phyloP scores from a whole-genome alignment of 305 asterid genomes.

The Solanum hybrid region DNA sequence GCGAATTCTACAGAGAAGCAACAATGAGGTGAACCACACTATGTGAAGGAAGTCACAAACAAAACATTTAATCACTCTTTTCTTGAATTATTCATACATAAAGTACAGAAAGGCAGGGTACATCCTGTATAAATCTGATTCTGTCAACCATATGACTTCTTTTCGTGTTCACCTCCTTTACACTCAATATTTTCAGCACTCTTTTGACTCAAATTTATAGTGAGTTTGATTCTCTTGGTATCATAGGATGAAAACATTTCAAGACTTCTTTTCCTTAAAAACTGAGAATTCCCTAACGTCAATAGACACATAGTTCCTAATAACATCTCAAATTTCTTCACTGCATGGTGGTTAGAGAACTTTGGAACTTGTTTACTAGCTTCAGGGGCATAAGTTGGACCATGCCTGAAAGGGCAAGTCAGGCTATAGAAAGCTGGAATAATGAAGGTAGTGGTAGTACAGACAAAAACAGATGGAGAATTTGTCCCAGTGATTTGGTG shows the following conservation, averaged over 20 bases:
- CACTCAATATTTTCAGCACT: conserved; percentile 6
- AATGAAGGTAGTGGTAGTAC: no score
- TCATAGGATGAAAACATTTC: not conserved
- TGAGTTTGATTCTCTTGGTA: not conserved
- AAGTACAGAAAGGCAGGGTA: conserved; percentile 4
- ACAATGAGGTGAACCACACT: no score
- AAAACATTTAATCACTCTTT: not conserved
- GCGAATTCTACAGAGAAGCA: no score
- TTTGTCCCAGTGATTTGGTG: no score
- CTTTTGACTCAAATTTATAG: not conserved
- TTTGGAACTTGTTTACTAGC: no score
- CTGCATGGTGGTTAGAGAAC: no score
- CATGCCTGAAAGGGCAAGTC: no score
- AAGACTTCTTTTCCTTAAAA: not conserved
- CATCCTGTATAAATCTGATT: not conserved
- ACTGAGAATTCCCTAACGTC: not conserved
- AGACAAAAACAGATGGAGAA: no score
- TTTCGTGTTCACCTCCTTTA: conserved; percentile 2
- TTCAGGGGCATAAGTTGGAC: no score
- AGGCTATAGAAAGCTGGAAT: no score
- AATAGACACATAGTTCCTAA: not conserved
- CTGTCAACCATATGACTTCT: not conserved
- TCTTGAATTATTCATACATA: not conserved
- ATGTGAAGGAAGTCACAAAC: not conserved
- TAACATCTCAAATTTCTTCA: no score